phyloP scores from a whole-genome alignment of 2,329 filamentous ascomycete species.

The Phyllosticta capitalensis region DNA sequence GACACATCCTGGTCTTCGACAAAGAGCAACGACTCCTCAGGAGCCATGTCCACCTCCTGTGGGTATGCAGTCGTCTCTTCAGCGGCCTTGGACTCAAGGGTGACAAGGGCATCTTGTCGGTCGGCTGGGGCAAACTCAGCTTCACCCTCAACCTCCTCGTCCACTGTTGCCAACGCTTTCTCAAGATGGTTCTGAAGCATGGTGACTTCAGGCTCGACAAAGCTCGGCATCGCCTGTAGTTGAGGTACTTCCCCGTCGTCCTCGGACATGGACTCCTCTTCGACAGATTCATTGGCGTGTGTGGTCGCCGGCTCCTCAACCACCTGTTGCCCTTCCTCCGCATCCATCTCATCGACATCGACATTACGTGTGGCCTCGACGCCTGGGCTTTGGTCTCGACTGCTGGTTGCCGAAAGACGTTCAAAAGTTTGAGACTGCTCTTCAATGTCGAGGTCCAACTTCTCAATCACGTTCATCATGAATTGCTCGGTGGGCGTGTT shows the following conservation, averaged over 20 bases:
- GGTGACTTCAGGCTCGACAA: neutral
- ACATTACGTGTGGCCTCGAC: neutral
- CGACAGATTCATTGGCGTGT: neutral
- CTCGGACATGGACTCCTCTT: neutral
- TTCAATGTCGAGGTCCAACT: slow-evolving; percentile 4
- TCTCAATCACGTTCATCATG: slow-evolving; percentile 6
- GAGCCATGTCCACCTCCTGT: neutral
- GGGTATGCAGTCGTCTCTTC: neutral
- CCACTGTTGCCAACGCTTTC: neutral
- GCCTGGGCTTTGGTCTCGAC: neutral
- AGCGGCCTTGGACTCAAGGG: neutral
- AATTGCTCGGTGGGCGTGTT: slow-evolving; percentile 8
- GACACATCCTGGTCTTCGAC: neutral
- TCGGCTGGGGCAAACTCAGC: neutral
- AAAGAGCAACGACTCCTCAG: neutral
- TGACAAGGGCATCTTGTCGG: neutral
- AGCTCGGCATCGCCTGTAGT: neutral
- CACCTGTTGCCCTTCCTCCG: neutral
- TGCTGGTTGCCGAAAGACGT: neutral
- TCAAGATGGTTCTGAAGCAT: neutral
- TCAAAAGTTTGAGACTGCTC: neutral
- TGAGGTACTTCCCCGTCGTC: neutral
- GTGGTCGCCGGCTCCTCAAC: neutral
- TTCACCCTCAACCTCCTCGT: neutral
- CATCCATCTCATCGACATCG: neutral